Conservation (phyloP, 2,329 filamentous ascomycete genomes). For the Fusarium foetens region DNA sequence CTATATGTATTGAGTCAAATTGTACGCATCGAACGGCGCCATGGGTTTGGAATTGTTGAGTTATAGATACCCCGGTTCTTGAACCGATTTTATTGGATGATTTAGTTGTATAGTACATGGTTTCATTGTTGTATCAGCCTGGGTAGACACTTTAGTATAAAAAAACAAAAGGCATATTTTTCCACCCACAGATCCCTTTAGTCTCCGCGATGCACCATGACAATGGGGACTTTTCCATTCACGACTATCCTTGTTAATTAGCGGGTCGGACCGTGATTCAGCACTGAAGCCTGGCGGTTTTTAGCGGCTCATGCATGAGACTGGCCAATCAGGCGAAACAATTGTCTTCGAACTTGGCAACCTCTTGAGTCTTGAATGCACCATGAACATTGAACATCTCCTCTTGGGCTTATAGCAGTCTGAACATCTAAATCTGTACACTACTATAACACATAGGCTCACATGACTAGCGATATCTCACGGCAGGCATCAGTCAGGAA, state of each 20-base stretch:
- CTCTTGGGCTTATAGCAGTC: background rate
- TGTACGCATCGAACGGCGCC: constrained; percentile 41
- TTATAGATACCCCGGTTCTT: constrained; percentile 45
- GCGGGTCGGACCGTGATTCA: constrained; percentile 20
- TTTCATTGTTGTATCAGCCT: background rate
- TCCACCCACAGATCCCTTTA: background rate
- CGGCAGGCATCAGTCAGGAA: background rate
- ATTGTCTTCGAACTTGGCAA: background rate
- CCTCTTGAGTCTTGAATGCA: background rate
- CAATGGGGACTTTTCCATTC: background rate
- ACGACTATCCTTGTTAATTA: background rate
- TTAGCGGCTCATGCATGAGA: constrained; percentile 10
- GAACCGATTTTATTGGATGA: constrained; percentile 8
- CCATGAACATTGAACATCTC: constrained; percentile 2
- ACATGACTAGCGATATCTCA: background rate
- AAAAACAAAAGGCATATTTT: background rate
- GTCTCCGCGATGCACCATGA: background rate
- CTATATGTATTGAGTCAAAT: constrained; percentile 12
- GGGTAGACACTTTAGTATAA: background rate
- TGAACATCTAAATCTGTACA: background rate
- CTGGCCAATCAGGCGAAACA: constrained; percentile 18
- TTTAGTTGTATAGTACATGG: constrained; percentile 28
- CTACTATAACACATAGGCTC: background rate
- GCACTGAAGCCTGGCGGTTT: constrained; percentile 37
- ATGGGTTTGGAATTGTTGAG: constrained; percentile 32